Evolutionary conservation across 2,329 filamentous ascomycete genomes (phyloP).

Genomic region (Fusarium concolor): DNA sequence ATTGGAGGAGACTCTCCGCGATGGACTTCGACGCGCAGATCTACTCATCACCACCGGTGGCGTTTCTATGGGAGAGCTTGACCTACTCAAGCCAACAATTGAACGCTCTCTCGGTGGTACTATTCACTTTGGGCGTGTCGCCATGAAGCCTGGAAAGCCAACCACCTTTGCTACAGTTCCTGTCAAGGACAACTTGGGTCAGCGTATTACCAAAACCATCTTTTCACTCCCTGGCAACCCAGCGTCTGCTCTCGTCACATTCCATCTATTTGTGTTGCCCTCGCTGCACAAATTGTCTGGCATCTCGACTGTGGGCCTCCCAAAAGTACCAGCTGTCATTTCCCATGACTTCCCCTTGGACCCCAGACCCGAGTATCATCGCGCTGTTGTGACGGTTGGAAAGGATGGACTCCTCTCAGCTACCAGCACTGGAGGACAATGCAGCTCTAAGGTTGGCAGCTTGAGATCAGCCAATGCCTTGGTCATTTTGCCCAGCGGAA

Average conservation of each 20-base stretch:
- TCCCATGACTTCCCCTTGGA: conserved; percentile 81
- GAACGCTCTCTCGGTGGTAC: conserved; percentile 89
- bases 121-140: conserved; percentile 95
- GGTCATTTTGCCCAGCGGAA: conserved; percentile 76
- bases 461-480: conserved; percentile 89
- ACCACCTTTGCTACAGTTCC: conserved; percentile 95
- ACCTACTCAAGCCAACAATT: conserved; percentile 95
- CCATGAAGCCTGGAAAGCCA: conserved; percentile 98
- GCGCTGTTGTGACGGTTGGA: conserved; percentile 76
- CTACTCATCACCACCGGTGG: conserved; percentile 92
- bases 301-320: conserved; percentile 73
- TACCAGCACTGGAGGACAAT: conserved; percentile 86
- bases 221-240: conserved; percentile 96
- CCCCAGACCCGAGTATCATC: conserved; percentile 88
- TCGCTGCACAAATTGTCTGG: conserved; percentile 83
- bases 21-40: conserved; percentile 79
- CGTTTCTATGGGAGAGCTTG: conserved; percentile 97
- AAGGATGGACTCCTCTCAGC: conserved; percentile 78
- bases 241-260: conserved; percentile 90
- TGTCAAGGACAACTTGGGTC: conserved; percentile 68
- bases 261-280: conserved; percentile 93
- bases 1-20: conserved; percentile 81
- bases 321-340: conserved; percentile 76
- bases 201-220: conserved; percentile 74
- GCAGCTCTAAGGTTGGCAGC: conserved; percentile 90